A percentile compares a stretch with the other conserved stretches of the same genome.
phyloP scores from a whole-genome alignment of 73 alveolate species.

The Tetrahymena malaccensis region DNA sequence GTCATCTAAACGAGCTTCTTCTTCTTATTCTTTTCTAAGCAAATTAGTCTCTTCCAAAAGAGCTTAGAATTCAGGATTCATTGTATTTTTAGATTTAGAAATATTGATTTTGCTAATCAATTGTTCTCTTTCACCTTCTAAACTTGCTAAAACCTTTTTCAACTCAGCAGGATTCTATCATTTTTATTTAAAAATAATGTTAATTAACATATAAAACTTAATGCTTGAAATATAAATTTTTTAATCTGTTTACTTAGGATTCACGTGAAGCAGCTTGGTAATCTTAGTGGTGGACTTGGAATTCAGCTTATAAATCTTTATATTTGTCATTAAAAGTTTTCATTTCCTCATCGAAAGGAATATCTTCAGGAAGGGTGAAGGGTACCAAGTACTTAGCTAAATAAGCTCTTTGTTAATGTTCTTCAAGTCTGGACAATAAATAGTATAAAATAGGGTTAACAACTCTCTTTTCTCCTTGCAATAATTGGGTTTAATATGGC shows the following conservation, averaged over 20 bases:
- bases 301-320: constrained; percentile 84
- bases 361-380: constrained; percentile 76
- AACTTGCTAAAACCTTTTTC: constrained; percentile 80
- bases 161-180: constrained; percentile 84
- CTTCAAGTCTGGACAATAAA: constrained; percentile 68
- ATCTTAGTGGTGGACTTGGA: constrained; percentile 71
- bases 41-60: constrained; percentile 80
- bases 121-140: constrained; percentile 88
- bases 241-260: not conserved
- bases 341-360: constrained; percentile 80
- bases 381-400: constrained; percentile 81
- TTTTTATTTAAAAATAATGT: constrained; percentile 7
- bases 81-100: constrained; percentile 60
- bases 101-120: constrained; percentile 72
- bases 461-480: constrained; percentile 82
- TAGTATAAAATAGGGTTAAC: constrained; percentile 74
- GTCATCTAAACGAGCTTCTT: constrained; percentile 80
- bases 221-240: constrained; percentile 31
- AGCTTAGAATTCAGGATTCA: constrained; percentile 84
- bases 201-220: constrained; percentile 23
- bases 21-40: constrained; percentile 90
- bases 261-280: not conserved
- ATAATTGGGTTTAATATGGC: constrained; percentile 3
- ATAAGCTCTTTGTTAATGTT: constrained; percentile 78
- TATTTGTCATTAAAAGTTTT: constrained; percentile 60